phyloP scores from a whole-genome alignment of 2,329 filamentous ascomycete genomes.

The Thermochaetoides dissita region DNA sequence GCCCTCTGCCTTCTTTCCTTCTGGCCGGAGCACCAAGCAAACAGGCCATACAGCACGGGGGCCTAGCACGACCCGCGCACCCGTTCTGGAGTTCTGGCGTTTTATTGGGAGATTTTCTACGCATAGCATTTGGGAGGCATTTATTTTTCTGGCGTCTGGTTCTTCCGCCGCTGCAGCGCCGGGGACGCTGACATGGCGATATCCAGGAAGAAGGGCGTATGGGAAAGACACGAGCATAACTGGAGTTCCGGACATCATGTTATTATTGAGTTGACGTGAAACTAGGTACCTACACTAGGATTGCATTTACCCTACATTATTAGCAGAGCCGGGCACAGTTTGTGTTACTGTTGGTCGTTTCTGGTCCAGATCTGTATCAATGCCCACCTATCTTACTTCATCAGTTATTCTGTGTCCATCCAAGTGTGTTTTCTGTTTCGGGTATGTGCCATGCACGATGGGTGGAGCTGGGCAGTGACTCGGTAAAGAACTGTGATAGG shows the following conservation, averaged over 20 bases:
- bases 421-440: no score
- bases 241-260: conserved; percentile 6
- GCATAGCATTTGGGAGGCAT: conserved; percentile 8
- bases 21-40: no score
- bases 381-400: no score
- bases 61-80: background rate
- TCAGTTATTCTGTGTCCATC: no score
- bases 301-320: background rate
- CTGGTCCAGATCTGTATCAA: no score
- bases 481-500: no score
- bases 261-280: background rate
- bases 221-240: background rate
- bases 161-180: background rate
- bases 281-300: background rate
- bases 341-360: no score
- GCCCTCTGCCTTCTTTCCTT: no score
- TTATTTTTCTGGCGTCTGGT: conserved; percentile 6
- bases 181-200: conserved; percentile 1
- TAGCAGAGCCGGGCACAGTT: no score
- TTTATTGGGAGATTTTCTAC: conserved; percentile 2
- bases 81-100: conserved; percentile 6
- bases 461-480: no score
- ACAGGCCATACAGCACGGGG: background rate
- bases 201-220: background rate
- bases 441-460: no score